Conservation (phyloP, 495 filamentous ascomycete species). For the Antarctomyces pellizariae region DNA sequence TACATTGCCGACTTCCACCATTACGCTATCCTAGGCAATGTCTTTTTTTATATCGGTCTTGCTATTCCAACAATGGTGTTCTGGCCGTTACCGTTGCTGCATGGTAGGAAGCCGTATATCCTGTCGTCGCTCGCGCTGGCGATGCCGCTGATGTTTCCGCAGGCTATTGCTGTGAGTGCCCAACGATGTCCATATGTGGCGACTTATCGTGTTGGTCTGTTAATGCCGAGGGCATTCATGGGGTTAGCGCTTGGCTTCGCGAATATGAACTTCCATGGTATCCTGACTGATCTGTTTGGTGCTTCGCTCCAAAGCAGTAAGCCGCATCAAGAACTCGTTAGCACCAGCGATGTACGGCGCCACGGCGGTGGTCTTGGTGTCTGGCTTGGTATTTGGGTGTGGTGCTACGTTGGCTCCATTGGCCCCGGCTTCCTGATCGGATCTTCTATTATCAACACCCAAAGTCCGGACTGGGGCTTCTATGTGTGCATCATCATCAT, state of each 20-base stretch:
- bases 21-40: constrained; percentile 44
- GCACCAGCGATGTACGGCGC: constrained; percentile 34
- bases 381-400: constrained; percentile 59
- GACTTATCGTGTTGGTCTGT: constrained; percentile 31
- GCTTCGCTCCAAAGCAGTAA: constrained; percentile 43
- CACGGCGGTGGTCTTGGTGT: constrained; percentile 54
- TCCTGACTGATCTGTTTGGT: constrained; percentile 51
- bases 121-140: constrained; percentile 35
- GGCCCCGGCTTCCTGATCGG: constrained; percentile 46
- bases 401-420: constrained; percentile 43
- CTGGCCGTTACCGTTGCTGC: constrained; percentile 55
- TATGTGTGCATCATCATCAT: constrained; percentile 42
- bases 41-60: constrained; percentile 43
- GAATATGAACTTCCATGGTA: constrained; percentile 48
- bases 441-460: constrained; percentile 32
- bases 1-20: constrained; percentile 39
- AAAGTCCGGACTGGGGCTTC: constrained; percentile 46
- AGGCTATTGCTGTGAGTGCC: constrained; percentile 34
- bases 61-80: constrained; percentile 40
- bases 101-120: constrained; percentile 54
- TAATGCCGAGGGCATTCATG: constrained; percentile 35
- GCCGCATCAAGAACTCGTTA: constrained; percentile 45
- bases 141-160: constrained; percentile 53
- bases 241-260: constrained; percentile 48
- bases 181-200: constrained; percentile 29